Evolutionary conservation across 2,329 filamentous ascomycete species (phyloP), one percentile per base, ranked within the genome.

Genomic region (Gaeumannomyces tritici): DNA sequence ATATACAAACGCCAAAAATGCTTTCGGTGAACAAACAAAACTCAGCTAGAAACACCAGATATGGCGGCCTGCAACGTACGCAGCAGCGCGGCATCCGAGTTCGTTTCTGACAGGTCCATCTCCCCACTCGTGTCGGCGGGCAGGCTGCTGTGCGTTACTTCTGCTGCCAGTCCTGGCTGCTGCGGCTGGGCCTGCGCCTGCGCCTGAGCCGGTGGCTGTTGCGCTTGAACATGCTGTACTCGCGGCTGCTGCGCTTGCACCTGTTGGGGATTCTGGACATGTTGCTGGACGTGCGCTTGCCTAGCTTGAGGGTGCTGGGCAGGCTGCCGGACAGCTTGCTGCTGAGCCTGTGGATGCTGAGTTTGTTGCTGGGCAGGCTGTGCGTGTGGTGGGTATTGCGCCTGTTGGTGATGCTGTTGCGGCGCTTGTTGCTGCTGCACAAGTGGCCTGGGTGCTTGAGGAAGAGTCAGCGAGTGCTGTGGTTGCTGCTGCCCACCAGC

Each of bases 321-420:
- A 47, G 33, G 62, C 55, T 69, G 70, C 29, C 67, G 62, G 24
- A 63, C 62, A 21, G 62, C 55, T 57, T 64, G 63, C 47, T 27
- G 35, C 62, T 57, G 33, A 24, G 21, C 61, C 58, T 54, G 57
- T 18, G n/a, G 61, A 61, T 31, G 57, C 18, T n/a, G 60, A 33
- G n/a, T 47, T 60, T 42, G 57, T 54, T n/a, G 62, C 59, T 55
- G 64, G 35, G 21, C 12, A 51, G 7, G 58, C 55, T 42, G 60
- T 18, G 35, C 18, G 35, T 42, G 65, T 33, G 68, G 66, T n/a
- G 42, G 21, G 6, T 51, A n/a, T n/a, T 65, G 65, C 27, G 60
- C 26, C 55, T 62, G 59, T 31, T 28, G 55, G 12, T 11, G 9
- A 11, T 64, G 63, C 47, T 68, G 66, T 57, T 65, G 64, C 42